phyloP scores from a whole-genome alignment of 768 basidiomycete species.

The Porphyrellus cyaneotinctus region DNA sequence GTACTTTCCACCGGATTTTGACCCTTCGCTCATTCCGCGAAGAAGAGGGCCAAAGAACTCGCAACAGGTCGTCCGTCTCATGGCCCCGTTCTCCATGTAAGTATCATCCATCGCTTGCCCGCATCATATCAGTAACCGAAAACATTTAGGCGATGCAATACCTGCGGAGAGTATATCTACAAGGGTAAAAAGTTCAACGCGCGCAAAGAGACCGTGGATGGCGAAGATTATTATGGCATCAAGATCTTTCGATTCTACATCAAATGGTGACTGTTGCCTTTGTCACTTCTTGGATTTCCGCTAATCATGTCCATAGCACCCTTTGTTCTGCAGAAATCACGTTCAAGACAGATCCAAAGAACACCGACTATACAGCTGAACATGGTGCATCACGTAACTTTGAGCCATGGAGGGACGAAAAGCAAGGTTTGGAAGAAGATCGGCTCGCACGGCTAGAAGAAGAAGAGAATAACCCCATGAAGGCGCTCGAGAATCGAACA shows the following conservation, averaged over 20 bases:
- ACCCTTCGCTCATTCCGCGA: slow-evolving; percentile 92
- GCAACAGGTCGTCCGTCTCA: slow-evolving; percentile 96
- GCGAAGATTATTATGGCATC: slow-evolving; percentile 97
- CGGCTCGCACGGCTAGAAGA: slow-evolving; percentile 80
- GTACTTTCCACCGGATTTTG: slow-evolving; percentile 97
- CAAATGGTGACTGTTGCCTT: slow-evolving; percentile 59
- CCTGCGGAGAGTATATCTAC: slow-evolving; percentile 98
- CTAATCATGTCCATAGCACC: slow-evolving; percentile 51
- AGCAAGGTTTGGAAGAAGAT: slow-evolving; percentile 77
- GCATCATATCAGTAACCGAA: slow-evolving; percentile 9
- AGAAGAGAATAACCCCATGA: slow-evolving; percentile 97
- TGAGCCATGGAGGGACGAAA: slow-evolving; percentile 92
- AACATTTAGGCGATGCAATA: slow-evolving; percentile 75
- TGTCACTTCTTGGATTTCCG: neutral
- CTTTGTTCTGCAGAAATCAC: slow-evolving; percentile 97
- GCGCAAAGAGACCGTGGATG: slow-evolving; percentile 95
- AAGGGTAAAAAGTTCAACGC: slow-evolving; percentile 99
- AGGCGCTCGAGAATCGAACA: slow-evolving; percentile 89
- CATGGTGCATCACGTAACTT: slow-evolving; percentile 98
- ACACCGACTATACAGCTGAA: slow-evolving; percentile 90
- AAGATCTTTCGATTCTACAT: slow-evolving; percentile 94
- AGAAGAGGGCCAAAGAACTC: slow-evolving; percentile 88
- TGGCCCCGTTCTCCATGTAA: slow-evolving; percentile 99
- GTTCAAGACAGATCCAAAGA: slow-evolving; percentile 99
- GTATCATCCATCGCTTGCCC: slow-evolving; percentile 18